Evolutionary conservation across 1,284 basidiomycete genomes (phyloP), one percentile per base, ranked within the genome.

Genomic region (Cystobasidium sp.): DNA sequence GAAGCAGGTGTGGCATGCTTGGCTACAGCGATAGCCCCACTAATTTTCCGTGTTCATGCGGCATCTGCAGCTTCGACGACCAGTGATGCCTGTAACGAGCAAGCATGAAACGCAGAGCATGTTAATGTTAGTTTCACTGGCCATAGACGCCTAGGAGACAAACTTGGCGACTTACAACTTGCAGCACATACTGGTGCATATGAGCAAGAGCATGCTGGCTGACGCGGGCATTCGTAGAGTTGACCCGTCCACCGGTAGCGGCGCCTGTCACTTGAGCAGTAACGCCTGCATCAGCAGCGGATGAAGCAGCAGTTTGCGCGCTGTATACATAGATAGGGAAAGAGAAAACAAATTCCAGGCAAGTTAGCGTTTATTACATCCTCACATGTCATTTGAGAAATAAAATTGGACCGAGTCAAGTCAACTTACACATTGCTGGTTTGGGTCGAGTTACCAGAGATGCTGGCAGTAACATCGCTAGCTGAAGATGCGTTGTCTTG

Each of bases 171-270:
- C 68, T 59, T 37, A 69, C 68, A 20, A 71, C 47, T 49, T 71
- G 69, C 20, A 71, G 47, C 14, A 71, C 69, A 12, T 47, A 59
- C 41, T 71, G 69, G 20, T 71, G 61, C 10, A 71, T 10, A 16
- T 63, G 14, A 9, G 52, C 61, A 9, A 71, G 31, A 52, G 59
- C 47, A 37, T 59, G 14, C 39, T 61, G 51, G 59, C 14, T 41
- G 49, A 49, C 44, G 43, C 37, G 61, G 12, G 14, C 20, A 31
- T 51, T 20, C 16, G 49, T 16, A 16, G 49, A 51, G 20, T 51
- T 31, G 61, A 47, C 18, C 6, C n/a, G 20, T 51, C 22, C 24
- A 31, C 47, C 49, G 22, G 64, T 37, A 24, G 12, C 31, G 31
- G 12, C 31, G 31, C 31, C 31, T 31, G 31, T 31, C 31, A 31